A percentile compares a stretch with the other conserved stretches of the same genome.
These are phyloP conservation scores for Citrullus mucosospermus DNA, from an alignment of 306 rosid genomes.

Conservation along the genomic window DNA sequence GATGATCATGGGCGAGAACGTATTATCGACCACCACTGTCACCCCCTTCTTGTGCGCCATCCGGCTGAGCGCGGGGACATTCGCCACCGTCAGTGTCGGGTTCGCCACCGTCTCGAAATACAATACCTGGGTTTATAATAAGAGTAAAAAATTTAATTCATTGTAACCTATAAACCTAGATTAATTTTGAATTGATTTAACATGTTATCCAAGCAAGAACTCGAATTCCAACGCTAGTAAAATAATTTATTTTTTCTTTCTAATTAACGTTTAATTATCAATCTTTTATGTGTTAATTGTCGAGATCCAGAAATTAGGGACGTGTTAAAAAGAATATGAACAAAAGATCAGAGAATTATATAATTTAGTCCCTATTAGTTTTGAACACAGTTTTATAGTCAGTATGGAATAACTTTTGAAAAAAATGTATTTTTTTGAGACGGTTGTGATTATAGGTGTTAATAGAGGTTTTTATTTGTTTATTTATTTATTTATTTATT, in stretches of 20 bases:
- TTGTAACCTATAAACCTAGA: background rate
- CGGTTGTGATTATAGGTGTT: too few species aligned
- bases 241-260: background rate
- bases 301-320: too few species aligned
- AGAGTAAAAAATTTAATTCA: background rate
- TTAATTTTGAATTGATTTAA: background rate
- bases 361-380: too few species aligned
- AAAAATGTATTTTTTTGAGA: too few species aligned
- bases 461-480: too few species aligned
- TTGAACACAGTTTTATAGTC: too few species aligned
- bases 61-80: conserved; percentile 53
- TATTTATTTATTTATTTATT: too few species aligned
- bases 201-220: background rate
- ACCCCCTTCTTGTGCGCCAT: conserved; percentile 58
- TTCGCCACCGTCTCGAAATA: conserved; percentile 64
- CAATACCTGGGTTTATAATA: conserved; percentile 30
- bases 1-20: conserved; percentile 73
- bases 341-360: too few species aligned
- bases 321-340: too few species aligned
- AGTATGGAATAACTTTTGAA: too few species aligned
- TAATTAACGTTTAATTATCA: background rate
- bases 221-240: background rate
- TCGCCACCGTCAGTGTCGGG: conserved; percentile 54
- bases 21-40: conserved; percentile 80
- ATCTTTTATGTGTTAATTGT: background rate